These are phyloP conservation scores for Pseudonectria buxi DNA, from an alignment of 2,329 filamentous ascomycete species.

Conservation along the genomic window DNA sequence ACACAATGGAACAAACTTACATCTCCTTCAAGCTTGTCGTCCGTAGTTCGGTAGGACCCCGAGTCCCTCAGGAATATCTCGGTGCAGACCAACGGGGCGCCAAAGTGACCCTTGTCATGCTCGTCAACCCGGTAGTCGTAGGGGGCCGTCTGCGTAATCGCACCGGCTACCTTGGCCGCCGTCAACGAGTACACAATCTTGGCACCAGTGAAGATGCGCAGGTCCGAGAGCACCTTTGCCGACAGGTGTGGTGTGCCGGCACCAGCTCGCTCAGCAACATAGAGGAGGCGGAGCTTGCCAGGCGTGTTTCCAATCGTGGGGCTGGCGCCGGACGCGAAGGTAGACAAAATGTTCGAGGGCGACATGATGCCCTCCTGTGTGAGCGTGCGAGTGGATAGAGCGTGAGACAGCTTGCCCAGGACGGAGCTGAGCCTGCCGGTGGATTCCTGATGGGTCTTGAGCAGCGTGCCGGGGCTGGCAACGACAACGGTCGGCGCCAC, in stretches of 20 bases:
- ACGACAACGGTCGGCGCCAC: conserved; percentile 78
- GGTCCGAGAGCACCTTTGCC: conserved; percentile 65
- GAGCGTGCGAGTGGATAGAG: conserved; percentile 63
- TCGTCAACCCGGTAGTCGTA: conserved; percentile 71
- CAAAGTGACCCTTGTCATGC: conserved; percentile 58
- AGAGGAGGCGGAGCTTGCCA: conserved; percentile 74
- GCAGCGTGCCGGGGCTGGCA: conserved; percentile 66
- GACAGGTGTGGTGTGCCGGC: conserved; percentile 57
- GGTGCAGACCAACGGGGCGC: conserved; percentile 69
- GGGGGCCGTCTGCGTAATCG: conserved; percentile 77
- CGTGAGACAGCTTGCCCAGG: conserved; percentile 62
- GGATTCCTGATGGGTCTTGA: conserved; percentile 59
- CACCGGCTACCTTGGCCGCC: conserved; percentile 75
- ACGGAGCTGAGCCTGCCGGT: conserved; percentile 53
- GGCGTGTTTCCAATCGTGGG: conserved; percentile 54
- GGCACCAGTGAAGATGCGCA: conserved; percentile 74
- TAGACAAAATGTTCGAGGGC: conserved; percentile 42
- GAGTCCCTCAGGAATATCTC: conserved; percentile 70
- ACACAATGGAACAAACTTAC: conserved; percentile 36
- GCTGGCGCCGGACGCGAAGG: conserved; percentile 50
- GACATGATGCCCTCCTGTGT: conserved; percentile 65
- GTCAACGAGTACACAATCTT: conserved; percentile 82
- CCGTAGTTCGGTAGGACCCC: conserved; percentile 53
- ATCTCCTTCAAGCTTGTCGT: conserved; percentile 56
- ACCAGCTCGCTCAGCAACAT: conserved; percentile 67